These are phyloP conservation scores for Gossypium trilobum DNA, from an alignment of 441 rosid genomes.

Conservation along the genomic window DNA sequence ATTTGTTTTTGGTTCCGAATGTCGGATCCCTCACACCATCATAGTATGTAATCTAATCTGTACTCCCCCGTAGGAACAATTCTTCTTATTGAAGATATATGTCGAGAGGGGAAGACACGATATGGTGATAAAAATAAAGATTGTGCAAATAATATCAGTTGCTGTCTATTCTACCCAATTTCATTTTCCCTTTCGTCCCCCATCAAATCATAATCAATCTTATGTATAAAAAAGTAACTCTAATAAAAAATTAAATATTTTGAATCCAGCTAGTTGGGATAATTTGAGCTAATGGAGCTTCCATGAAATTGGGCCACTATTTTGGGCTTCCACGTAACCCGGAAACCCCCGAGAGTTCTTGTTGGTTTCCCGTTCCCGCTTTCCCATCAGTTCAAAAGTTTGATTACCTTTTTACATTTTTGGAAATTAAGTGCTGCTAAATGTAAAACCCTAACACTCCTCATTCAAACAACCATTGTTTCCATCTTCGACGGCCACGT, in stretches of 20 bases:
- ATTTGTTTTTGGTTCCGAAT: not conserved
- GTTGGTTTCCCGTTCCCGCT: not conserved
- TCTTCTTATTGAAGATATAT: not conserved
- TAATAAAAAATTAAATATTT: no score
- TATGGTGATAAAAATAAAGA: not conserved
- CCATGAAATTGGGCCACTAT: not conserved
- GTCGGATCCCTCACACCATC: not conserved
- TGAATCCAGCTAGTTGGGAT: not conserved
- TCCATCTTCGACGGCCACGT: conserved; percentile 2
- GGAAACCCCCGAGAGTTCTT: not conserved
- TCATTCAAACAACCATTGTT: not conserved
- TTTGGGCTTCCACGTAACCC: not conserved
- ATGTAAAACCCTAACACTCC: conserved; percentile 1
- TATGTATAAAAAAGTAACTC: not conserved
- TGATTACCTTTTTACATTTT: not conserved
- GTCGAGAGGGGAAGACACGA: not conserved
- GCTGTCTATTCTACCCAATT: not conserved
- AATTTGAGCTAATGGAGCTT: not conserved
- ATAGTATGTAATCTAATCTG: not conserved
- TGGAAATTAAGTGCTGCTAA: not conserved
- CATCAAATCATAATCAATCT: not conserved
- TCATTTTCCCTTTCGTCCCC: not conserved
- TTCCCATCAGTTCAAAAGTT: not conserved
- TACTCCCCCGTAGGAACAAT: not conserved
- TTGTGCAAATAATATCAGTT: not conserved